These are phyloP conservation scores for Bipolaris oryzae DNA, from an alignment of 2,329 filamentous ascomycete species.

Conservation along the genomic window DNA sequence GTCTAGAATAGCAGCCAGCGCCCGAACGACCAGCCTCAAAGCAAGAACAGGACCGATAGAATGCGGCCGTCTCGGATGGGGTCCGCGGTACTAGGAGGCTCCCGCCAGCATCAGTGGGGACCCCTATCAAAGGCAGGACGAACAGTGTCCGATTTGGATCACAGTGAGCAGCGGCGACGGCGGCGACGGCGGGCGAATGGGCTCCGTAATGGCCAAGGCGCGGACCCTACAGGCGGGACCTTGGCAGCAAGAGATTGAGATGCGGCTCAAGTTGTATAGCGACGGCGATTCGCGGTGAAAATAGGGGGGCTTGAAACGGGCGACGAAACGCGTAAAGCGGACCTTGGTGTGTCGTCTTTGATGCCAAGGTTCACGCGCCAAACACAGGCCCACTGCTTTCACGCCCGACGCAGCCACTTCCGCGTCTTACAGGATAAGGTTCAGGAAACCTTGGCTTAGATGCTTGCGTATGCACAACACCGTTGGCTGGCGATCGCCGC, in stretches of 20 bases:
- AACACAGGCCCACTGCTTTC: constrained; percentile 37
- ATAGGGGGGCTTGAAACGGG: constrained; percentile 39
- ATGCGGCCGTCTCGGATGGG: constrained; percentile 8
- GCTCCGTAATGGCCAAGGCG: constrained; percentile 23
- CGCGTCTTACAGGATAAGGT: constrained; percentile 27
- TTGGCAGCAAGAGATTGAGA: constrained; percentile 24
- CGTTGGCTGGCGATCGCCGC: constrained; percentile 18
- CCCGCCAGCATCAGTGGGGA: constrained; percentile 2
- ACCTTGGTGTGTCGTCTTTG: constrained; percentile 34
- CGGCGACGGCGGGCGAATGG: constrained; percentile 18
- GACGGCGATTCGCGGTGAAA: constrained; percentile 26
- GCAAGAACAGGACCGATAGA: constrained; percentile 8
- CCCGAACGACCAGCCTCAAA: background rate
- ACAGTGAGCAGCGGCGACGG: constrained; percentile 11
- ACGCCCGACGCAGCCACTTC: constrained; percentile 31
- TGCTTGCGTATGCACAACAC: constrained; percentile 23
- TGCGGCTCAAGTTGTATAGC: constrained; percentile 34
- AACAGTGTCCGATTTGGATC: constrained; percentile 9
- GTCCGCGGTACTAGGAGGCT: constrained; percentile 20
- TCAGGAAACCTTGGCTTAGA: constrained; percentile 14
- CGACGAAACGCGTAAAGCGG: constrained; percentile 44
- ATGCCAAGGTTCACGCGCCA: constrained; percentile 43
- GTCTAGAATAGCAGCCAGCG: background rate
- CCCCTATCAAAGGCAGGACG: constrained; percentile 9
- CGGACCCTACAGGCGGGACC: constrained; percentile 23